Evolutionary conservation across 2,329 filamentous ascomycete genomes (phyloP).

Genomic region (Neurospora sp.): DNA sequence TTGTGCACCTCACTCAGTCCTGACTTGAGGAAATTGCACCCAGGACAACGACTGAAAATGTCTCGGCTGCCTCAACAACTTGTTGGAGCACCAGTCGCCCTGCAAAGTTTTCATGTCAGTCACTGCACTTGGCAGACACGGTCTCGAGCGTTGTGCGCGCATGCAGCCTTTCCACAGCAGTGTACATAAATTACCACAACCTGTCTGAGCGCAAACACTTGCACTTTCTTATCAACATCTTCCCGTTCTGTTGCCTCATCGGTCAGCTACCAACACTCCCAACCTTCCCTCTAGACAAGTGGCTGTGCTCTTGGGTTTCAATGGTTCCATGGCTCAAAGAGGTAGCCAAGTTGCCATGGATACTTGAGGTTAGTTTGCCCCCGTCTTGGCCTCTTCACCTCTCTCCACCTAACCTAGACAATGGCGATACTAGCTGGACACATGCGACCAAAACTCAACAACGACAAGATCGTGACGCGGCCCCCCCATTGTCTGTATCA

Average conservation of each 20-base stretch:
- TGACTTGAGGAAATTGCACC: not conserved
- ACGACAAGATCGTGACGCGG: not conserved
- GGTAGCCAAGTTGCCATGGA: not conserved
- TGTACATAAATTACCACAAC: not conserved
- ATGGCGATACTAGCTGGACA: not conserved
- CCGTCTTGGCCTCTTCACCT: not conserved
- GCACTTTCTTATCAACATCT: not conserved
- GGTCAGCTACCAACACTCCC: not conserved
- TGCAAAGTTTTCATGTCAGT: not conserved
- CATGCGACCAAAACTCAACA: not conserved
- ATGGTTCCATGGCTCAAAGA: not conserved
- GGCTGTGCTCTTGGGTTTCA: not conserved
- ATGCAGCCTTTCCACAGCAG: not conserved
- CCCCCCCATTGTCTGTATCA: not conserved
- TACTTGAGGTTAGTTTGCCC: not conserved
- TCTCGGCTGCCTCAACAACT: not conserved
- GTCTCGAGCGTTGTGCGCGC: not conserved
- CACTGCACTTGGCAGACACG: not conserved
- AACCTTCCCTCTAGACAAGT: not conserved
- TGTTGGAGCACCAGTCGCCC: not conserved
- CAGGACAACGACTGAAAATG: not conserved
- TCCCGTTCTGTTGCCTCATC: not conserved
- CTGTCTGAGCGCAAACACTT: not conserved
- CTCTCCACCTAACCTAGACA: not conserved
- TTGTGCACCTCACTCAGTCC: not conserved